These are phyloP conservation scores for Alnus glutinosa DNA, from an alignment of 306 rosid species.

Conservation along the genomic window DNA sequence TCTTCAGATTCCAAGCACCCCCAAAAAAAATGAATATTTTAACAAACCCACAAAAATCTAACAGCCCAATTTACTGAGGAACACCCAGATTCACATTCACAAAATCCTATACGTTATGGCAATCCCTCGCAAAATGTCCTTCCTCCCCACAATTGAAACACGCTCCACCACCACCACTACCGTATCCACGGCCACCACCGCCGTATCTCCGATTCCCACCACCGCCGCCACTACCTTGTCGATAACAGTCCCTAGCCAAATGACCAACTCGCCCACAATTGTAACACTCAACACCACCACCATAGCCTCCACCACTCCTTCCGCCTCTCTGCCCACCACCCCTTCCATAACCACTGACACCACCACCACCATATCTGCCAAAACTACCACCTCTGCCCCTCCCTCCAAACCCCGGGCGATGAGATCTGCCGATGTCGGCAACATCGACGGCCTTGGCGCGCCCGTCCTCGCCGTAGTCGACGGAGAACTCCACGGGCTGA, in stretches of 20 bases:
- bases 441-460: constrained; percentile 78
- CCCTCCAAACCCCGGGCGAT: constrained; percentile 20
- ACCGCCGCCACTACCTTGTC: constrained; percentile 17
- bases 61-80: not conserved
- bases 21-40: constrained; percentile 17
- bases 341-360: constrained; percentile 22
- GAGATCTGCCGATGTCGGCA: constrained; percentile 36
- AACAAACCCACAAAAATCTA: not conserved
- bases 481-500: constrained; percentile 56
- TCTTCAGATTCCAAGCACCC: constrained; percentile 9
- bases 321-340: constrained; percentile 33
- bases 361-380: constrained; percentile 31
- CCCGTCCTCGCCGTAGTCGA: constrained; percentile 54
- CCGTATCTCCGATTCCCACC: constrained; percentile 29
- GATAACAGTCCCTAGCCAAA: constrained; percentile 33
- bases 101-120: constrained; percentile 39
- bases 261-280: constrained; percentile 72
- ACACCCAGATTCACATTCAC: constrained; percentile 26
- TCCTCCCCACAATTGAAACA: constrained; percentile 75
- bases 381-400: constrained; percentile 40
- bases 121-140: constrained; percentile 86
- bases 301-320: constrained; percentile 22
- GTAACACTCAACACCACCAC: constrained; percentile 56
- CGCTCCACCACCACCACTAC: constrained; percentile 33
- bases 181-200: constrained; percentile 25